Conservation (phyloP, 495 filamentous ascomycete species). For the Peziza echinospora region DNA sequence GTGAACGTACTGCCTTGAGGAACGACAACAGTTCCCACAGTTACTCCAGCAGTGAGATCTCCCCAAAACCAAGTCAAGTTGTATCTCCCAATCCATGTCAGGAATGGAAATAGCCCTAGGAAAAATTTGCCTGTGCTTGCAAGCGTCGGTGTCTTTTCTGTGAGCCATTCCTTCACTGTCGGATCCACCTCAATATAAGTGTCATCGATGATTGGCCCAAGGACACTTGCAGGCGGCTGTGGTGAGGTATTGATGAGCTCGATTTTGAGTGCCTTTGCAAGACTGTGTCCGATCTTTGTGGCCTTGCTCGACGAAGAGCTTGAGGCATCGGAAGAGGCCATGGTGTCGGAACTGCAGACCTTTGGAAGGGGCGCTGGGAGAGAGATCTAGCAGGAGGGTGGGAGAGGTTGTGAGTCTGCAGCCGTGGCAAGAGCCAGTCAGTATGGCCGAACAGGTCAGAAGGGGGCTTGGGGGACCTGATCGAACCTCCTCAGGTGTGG, state of each 20-base stretch:
- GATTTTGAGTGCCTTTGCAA: constrained; percentile 72
- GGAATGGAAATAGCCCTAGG: constrained; percentile 59
- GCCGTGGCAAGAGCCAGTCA: too few species aligned
- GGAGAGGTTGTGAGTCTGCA: too few species aligned
- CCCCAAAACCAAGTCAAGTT: constrained; percentile 75
- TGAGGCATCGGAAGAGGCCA: too few species aligned
- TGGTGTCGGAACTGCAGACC: too few species aligned
- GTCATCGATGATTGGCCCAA: constrained; percentile 42
- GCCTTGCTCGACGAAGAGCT: too few species aligned
- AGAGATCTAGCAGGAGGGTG: too few species aligned
- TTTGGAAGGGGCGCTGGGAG: too few species aligned
- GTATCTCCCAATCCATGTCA: constrained; percentile 70
- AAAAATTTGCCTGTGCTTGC: constrained; percentile 36
- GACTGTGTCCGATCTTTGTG: constrained; percentile 41
- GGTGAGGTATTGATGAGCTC: constrained; percentile 37
- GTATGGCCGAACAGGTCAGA: too few species aligned
- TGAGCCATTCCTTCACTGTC: constrained; percentile 47
- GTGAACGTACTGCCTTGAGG: constrained; percentile 49
- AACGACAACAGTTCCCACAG: constrained; percentile 85
- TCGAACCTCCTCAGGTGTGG: too few species aligned
- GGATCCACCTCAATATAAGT: constrained; percentile 73
- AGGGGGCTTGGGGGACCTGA: too few species aligned
- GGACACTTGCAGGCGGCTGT: constrained; percentile 25
- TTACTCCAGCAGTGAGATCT: constrained; percentile 83
- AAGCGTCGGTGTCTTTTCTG: constrained; percentile 34